Percentiles rank a stretch among this genome's conserved stretches.
phyloP scores from a whole-genome alignment of 768 basidiomycete genomes.

The Butyriboletus loyo region DNA sequence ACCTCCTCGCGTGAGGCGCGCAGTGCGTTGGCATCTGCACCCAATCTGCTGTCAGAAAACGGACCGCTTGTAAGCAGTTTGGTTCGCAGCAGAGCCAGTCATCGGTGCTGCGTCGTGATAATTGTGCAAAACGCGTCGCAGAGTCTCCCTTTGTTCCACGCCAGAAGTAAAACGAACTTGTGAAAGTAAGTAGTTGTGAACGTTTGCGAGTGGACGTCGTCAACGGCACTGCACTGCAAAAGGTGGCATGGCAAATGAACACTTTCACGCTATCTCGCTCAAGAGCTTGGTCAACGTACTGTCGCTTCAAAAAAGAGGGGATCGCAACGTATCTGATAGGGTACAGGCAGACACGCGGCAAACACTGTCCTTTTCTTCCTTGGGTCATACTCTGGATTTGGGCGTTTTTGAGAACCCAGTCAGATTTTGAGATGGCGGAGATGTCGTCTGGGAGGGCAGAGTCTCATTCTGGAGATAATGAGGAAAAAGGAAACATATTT shows the following conservation, averaged over 20 bases:
- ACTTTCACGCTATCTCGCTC: neutral
- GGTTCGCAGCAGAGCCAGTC: slow-evolving; percentile 54
- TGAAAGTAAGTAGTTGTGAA: slow-evolving; percentile 78
- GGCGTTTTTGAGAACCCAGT: slow-evolving; percentile 87
- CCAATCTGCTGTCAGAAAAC: slow-evolving; percentile 67
- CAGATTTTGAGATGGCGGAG: slow-evolving; percentile 69
- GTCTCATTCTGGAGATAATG: slow-evolving; percentile 44
- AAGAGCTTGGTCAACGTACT: slow-evolving; percentile 59
- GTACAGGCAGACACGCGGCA: slow-evolving; percentile 3
- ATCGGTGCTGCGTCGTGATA: slow-evolving; percentile 62
- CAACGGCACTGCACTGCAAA: slow-evolving; percentile 30
- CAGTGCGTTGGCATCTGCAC: slow-evolving; percentile 57
- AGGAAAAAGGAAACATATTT: no score
- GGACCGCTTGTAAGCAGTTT: slow-evolving; percentile 89
- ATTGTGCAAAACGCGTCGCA: slow-evolving; percentile 19
- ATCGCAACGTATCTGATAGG: neutral
- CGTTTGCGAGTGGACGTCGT: slow-evolving; percentile 9
- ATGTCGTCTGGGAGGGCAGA: slow-evolving; percentile 52
- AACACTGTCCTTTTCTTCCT: slow-evolving; percentile 64
- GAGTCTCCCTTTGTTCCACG: slow-evolving; percentile 81
- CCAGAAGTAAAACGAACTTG: slow-evolving; percentile 91
- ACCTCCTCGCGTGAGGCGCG: slow-evolving; percentile 63
- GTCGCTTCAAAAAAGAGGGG: slow-evolving; percentile 29
- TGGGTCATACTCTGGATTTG: slow-evolving; percentile 82
- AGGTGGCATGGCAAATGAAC: neutral